Conservation (phyloP, 495 filamentous ascomycete species). For the Podospora anserina region DNA sequence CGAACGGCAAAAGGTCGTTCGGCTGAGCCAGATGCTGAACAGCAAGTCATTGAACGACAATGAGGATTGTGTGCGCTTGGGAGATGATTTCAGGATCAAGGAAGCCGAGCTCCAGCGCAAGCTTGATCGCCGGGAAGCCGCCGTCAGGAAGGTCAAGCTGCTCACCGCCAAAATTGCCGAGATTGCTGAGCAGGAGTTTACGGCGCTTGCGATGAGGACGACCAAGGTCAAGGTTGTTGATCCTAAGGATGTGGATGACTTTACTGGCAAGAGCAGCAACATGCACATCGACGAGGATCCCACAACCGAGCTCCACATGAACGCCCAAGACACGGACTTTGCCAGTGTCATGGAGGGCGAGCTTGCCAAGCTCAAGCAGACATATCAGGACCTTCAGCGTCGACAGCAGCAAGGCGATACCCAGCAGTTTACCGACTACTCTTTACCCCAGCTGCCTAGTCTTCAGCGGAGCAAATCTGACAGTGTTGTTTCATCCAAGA, state of each 20-base stretch:
- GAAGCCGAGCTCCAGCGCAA: slow-evolving; percentile 34
- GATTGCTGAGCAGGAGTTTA: slow-evolving; percentile 34
- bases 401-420: slow-evolving; percentile 24
- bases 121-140: slow-evolving; percentile 35
- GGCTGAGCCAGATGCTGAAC: slow-evolving; percentile 30
- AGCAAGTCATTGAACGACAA: slow-evolving; percentile 27
- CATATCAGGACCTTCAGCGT: slow-evolving; percentile 34
- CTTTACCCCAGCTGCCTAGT: slow-evolving; percentile 22
- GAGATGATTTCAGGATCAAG: slow-evolving; percentile 33
- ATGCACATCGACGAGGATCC: slow-evolving; percentile 40
- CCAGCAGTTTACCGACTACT: slow-evolving; percentile 26
- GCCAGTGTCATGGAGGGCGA: slow-evolving; percentile 41
- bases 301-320: slow-evolving; percentile 42
- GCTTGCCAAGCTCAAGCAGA: slow-evolving; percentile 36
- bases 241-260: slow-evolving; percentile 31
- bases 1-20: slow-evolving; percentile 31
- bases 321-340: slow-evolving; percentile 39
- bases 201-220: slow-evolving; percentile 16
- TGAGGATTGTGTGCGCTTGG: slow-evolving; percentile 34
- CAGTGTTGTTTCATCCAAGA: slow-evolving; percentile 25
- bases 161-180: slow-evolving; percentile 32
- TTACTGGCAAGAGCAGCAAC: slow-evolving; percentile 29
- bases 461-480: slow-evolving; percentile 26
- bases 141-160: slow-evolving; percentile 35
- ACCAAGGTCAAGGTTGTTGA: slow-evolving; percentile 38